A percentile compares a stretch with the other conserved stretches of the same genome.
Conservation (phyloP, 257 asterid species). For the Agastache rugosa region DNA sequence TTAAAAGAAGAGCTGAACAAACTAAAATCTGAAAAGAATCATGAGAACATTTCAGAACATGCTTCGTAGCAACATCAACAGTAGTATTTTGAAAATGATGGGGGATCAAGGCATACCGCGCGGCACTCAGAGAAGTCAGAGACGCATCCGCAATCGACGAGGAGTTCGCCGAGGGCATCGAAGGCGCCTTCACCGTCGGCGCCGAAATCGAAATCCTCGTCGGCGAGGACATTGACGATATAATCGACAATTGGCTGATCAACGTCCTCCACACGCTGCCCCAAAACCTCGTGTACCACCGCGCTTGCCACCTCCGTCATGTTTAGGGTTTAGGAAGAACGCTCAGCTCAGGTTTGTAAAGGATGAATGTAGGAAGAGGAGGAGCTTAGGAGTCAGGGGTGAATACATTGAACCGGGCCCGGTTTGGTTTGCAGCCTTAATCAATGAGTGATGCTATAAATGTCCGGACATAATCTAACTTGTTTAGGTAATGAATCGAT, state of each 20-base stretch:
- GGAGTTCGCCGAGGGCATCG: constrained; percentile 90
- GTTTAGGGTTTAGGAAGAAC: constrained; percentile 38
- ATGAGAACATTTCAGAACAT: not conserved
- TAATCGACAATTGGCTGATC: constrained; percentile 93
- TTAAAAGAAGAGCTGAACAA: not conserved
- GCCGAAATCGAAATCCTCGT: constrained; percentile 97
- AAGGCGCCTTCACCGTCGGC: constrained; percentile 92
- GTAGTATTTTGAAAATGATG: not conserved
- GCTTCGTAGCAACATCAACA: not conserved
- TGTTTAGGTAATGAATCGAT: too few species aligned
- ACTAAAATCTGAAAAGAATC: constrained; percentile 18
- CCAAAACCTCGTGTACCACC: constrained; percentile 83
- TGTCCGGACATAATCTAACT: too few species aligned
- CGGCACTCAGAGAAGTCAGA: constrained; percentile 80
- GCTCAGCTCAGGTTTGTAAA: not conserved
- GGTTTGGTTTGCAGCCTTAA: too few species aligned
- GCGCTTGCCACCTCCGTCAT: constrained; percentile 94
- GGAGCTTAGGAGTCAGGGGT: too few species aligned
- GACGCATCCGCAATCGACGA: constrained; percentile 83
- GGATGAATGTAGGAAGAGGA: too few species aligned
- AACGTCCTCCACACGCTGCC: constrained; percentile 71
- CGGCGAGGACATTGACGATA: constrained; percentile 90
- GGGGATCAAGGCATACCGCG: constrained; percentile 50
- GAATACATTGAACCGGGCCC: too few species aligned
- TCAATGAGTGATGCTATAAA: too few species aligned